Conservation (phyloP, 352 stramenopile genomes). For the Phytopythium helicoides region DNA sequence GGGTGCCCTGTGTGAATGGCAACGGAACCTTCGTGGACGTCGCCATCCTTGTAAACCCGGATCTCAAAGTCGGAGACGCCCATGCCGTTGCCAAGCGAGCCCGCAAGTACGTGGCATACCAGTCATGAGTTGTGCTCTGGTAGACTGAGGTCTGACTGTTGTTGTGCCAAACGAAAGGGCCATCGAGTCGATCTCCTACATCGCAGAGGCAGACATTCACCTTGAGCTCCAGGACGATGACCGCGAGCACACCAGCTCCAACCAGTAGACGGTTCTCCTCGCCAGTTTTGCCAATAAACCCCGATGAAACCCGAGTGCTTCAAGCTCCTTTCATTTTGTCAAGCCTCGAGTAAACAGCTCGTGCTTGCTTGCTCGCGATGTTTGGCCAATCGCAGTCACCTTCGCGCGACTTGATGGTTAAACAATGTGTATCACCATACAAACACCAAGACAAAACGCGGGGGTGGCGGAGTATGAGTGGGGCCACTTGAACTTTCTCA, state of each 20-base stretch:
- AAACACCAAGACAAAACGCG: neutral
- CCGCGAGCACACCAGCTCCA: slow-evolving; percentile 9
- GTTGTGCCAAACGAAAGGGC: too few relatives aligned
- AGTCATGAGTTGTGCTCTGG: neutral
- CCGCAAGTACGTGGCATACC: slow-evolving; percentile 42
- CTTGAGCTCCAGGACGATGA: slow-evolving; percentile 75
- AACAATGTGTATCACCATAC: neutral
- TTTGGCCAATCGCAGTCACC: neutral
- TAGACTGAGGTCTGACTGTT: too few relatives aligned
- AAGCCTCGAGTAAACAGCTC: neutral
- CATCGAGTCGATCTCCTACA: slow-evolving; percentile 77
- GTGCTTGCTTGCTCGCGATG: neutral
- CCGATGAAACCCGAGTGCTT: too few relatives aligned
- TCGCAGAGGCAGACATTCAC: slow-evolving; percentile 79
- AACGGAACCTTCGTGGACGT: slow-evolving; percentile 76
- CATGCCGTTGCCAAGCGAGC: slow-evolving; percentile 71
- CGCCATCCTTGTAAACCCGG: slow-evolving; percentile 68
- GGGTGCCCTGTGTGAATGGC: slow-evolving; percentile 55
- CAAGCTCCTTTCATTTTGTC: slow-evolving; percentile 1
- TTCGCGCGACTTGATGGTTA: neutral
- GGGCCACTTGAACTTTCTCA: slow-evolving; percentile 1
- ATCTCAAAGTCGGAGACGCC: slow-evolving; percentile 73
- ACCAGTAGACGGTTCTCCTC: neutral
- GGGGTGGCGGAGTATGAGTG: neutral
- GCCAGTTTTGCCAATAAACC: neutral